Base-by-base conservation (phyloP, 2,329 filamentous ascomycete genomes). In the Xylariomycetidae sp. region DNA sequence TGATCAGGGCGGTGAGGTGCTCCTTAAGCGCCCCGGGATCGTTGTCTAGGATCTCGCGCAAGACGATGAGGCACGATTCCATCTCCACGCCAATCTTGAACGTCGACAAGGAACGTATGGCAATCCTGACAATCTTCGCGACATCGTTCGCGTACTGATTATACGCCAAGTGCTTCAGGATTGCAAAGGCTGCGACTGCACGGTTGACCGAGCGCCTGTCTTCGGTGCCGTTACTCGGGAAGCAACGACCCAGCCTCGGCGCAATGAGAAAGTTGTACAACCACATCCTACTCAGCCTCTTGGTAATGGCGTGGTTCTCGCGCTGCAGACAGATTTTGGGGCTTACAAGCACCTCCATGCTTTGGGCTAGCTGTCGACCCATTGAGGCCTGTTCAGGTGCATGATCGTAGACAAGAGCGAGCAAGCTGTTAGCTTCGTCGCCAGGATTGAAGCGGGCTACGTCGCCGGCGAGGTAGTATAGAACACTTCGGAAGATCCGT, bases 121-220 rank as follows among this genome's bases (percentile, higher is more conserved):
- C 61, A 12, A 77, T 58, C 7, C 69, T 65, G 3, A 74, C 54
- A 5, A 78, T 59, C 19, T 56, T 51, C 4, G 60, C 60, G 1
- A 64, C 55, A 30, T 79, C 73, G 12, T 68, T 64, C 27, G 74
- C 64, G 49, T 74, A 79, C 13, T 75, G 63, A 2, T 61, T 50
- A 33, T 69, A 74, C 13, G 55, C 56, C 37, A 77, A 63, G 47
- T 74, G 64, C 39, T 63, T 67, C 6, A 75, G 56, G 29, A 73
- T 60, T 0, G 67, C 57, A 5, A 80, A 58, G 5, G 69, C 61
- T 3, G 63, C 66, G 17, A 74, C 59, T 18, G 69, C 63, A 32
- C 66, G 67, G 38, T 67, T 69, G 2, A 51, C 42, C 7, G 58
- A 43, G n/a, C 59, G 45, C 13, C 46, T 40, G 29, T 50, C 34